Evolutionary conservation across 306 rosid genomes (phyloP), one percentile per base, ranked within the genome.

Genomic region (Alnus rubra): DNA sequence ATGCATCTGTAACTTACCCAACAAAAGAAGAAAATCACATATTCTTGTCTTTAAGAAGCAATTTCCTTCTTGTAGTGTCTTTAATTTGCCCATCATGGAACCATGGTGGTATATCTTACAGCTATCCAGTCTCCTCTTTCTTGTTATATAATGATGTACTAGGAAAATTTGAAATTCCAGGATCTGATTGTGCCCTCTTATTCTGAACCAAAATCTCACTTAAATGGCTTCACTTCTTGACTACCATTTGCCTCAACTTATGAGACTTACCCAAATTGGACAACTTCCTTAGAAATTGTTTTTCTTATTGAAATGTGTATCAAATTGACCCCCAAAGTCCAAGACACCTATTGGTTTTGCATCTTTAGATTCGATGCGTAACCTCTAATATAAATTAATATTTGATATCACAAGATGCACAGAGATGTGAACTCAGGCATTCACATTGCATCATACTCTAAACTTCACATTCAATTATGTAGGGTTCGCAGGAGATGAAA

Each of bases 401-500:
- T 35, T 67, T 65, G 63, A 82, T 64, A 49, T 56, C 74, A 49
- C 74, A 69, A 69, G 47, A n/a, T 42, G 77, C 51, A 50, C 13
- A 1, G 67, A 5, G 33, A 51, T 74, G 68, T 33, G 59, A 60
- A 77, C 49, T 62, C 81, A 35, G 76, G 84, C 74, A 78, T 77
- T 37, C 6, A 12, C 33, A 52, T 78, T 82, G 19, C 30, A 9
- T 68, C 60, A 18, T 67, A 56, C 28, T 55, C 75, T 54, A 51
- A 74, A 75, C 9, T 81, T 71, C 48, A 69, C 35, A 47, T 81
- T 63, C 74, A 67, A 81, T 48, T 73, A 63, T 79, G 85, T 89
- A 87, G 90, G 80, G 52, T 44, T 84, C n/a, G 78, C 70, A 14
- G 88, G 80, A 62, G 91, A 68, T 74, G 89, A 85, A 75, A 85